Percentiles rank a stretch among this genome's conserved stretches.
Evolutionary conservation across 306 rosid genomes (phyloP).

Genomic region (Malus sylvestris): DNA sequence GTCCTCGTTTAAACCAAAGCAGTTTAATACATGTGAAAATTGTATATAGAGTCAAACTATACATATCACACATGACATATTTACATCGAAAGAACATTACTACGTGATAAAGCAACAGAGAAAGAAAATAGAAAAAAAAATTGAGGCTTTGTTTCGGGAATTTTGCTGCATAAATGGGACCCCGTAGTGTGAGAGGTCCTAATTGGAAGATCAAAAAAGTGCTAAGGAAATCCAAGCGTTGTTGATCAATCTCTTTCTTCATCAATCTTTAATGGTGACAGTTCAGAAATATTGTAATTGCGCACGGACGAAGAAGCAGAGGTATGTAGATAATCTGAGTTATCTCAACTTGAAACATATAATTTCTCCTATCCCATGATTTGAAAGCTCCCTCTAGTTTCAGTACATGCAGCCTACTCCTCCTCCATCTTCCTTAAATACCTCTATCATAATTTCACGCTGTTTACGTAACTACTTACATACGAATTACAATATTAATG

Average conservation of each 20-base stretch:
- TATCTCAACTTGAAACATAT: background rate
- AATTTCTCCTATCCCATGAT: background rate
- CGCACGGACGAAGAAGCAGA: background rate
- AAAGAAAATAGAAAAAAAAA: background rate
- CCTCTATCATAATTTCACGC: background rate
- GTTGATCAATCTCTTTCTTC: slow-evolving; percentile 36
- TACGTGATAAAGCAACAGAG: background rate
- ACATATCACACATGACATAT: background rate
- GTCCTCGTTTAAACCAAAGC: background rate
- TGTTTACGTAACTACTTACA: too few species aligned
- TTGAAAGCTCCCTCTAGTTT: background rate
- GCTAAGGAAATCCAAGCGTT: slow-evolving; percentile 5
- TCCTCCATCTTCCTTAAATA: background rate
- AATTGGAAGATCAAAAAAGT: slow-evolving; percentile 21
- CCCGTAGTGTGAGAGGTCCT: background rate
- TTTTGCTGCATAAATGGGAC: background rate
- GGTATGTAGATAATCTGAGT: background rate
- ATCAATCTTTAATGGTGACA: background rate
- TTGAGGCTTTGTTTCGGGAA: background rate
- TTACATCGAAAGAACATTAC: background rate
- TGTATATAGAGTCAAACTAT: background rate
- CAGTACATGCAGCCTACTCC: background rate
- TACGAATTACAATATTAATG: too few species aligned
- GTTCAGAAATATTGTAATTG: background rate
- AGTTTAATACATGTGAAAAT: background rate